Conservation (phyloP, 2,329 filamentous ascomycete species). For the Exophiala viscosa region DNA sequence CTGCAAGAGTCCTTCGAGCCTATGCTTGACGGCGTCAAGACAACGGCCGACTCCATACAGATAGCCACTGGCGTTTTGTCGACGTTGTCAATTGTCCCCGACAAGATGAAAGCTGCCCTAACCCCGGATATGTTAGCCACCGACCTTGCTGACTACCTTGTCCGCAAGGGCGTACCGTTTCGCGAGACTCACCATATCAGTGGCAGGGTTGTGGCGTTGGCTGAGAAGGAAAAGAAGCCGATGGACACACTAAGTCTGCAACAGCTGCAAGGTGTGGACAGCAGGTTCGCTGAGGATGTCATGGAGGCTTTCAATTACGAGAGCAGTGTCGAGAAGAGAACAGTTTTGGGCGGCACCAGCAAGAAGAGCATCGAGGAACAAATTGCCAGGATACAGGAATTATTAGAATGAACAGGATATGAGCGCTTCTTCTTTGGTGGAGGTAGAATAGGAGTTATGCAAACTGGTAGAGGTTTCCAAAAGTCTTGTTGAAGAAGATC, state of each 20-base stretch:
- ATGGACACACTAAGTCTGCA: slow-evolving; percentile 67
- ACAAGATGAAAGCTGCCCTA: slow-evolving; percentile 74
- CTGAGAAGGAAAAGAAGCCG: slow-evolving; percentile 61
- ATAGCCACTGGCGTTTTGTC: slow-evolving; percentile 78
- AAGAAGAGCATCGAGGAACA: slow-evolving; percentile 65
- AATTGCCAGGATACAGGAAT: slow-evolving; percentile 23
- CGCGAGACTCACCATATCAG: slow-evolving; percentile 76
- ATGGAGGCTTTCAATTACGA: slow-evolving; percentile 68
- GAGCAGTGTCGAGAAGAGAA: slow-evolving; percentile 73
- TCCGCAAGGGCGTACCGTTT: slow-evolving; percentile 62
- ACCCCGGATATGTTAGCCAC: slow-evolving; percentile 78
- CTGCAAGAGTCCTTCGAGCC: slow-evolving; percentile 83
- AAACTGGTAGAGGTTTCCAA: too few species aligned
- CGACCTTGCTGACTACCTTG: slow-evolving; percentile 48
- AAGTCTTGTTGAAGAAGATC: too few species aligned
- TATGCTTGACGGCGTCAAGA: slow-evolving; percentile 80
- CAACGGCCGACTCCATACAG: slow-evolving; percentile 69
- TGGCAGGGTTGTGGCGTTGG: slow-evolving; percentile 65
- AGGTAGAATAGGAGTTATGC: not conserved
- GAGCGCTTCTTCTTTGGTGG: not conserved
- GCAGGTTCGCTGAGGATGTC: slow-evolving; percentile 68
- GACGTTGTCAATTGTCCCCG: slow-evolving; percentile 65
- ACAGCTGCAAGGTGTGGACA: slow-evolving; percentile 65
- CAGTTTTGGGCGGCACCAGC: slow-evolving; percentile 74
- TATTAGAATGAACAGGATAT: slow-evolving; percentile 1